Percentiles rank a stretch among this genome's conserved stretches.
Conservation (phyloP, 208 protist species). For the Trypanosoma platydactyli region DNA sequence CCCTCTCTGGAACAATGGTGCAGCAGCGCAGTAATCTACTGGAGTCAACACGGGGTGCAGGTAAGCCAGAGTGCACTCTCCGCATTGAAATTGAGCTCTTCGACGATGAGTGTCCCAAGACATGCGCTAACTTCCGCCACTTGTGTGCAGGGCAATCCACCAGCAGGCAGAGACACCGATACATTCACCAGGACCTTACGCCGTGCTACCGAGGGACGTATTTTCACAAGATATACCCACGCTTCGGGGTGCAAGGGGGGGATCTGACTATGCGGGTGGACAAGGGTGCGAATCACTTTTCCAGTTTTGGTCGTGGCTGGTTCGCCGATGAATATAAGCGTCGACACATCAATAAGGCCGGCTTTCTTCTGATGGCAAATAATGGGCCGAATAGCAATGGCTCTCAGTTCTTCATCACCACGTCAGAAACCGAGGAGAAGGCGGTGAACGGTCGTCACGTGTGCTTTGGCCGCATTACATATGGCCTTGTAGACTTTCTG, state of each 20-base stretch:
- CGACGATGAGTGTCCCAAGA: conserved; percentile 74
- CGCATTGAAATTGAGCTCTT: conserved; percentile 78
- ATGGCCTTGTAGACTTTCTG: conserved; percentile 60
- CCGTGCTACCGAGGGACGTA: conserved; percentile 85
- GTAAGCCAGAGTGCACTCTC: conserved; percentile 31
- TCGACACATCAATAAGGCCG: conserved; percentile 82
- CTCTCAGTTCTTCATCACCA: conserved; percentile 94
- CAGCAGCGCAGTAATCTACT: conserved; percentile 47
- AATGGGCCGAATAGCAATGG: conserved; percentile 93
- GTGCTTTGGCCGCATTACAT: conserved; percentile 63
- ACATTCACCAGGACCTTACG: conserved; percentile 63
- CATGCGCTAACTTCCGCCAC: conserved; percentile 75
- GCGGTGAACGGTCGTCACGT: conserved; percentile 68
- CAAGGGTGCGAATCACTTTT: conserved; percentile 85
- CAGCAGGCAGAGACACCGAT: conserved; percentile 39
- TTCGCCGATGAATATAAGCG: conserved; percentile 94
- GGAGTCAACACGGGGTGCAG: conserved; percentile 48
- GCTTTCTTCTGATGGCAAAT: conserved; percentile 91
- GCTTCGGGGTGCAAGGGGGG: conserved; percentile 92
- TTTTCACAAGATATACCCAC: conserved; percentile 92
- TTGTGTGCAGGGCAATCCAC: conserved; percentile 55
- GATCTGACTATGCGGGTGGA: conserved; percentile 96
- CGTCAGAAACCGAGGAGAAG: conserved; percentile 45
- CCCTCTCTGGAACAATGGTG: conserved; percentile 60
- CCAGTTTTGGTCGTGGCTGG: conserved; percentile 79